These are phyloP conservation scores for Cinchona pubescens DNA, from an alignment of 257 asterid species.

Conservation along the genomic window DNA sequence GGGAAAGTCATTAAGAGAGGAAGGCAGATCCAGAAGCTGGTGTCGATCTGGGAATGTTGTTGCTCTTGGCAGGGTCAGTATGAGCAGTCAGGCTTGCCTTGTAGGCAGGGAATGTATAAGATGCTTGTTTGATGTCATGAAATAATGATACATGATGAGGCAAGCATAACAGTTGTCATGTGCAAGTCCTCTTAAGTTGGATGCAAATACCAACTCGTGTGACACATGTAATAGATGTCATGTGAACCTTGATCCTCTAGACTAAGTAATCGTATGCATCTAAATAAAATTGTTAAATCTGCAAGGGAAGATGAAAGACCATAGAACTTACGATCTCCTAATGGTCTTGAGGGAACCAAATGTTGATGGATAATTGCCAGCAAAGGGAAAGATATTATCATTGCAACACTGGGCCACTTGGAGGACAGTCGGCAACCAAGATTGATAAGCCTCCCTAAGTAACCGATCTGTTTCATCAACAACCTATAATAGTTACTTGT, in stretches of 20 bases:
- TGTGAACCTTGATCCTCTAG: slow-evolving; percentile 25
- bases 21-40: not conserved
- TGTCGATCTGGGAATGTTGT: not conserved
- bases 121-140: not conserved
- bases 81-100: not conserved
- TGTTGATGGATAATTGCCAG: slow-evolving; percentile 24
- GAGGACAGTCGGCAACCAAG: slow-evolving; percentile 88
- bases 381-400: slow-evolving; percentile 27
- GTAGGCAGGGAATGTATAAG: not conserved
- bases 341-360: slow-evolving; percentile 69
- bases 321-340: slow-evolving; percentile 62
- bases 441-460: slow-evolving; percentile 88
- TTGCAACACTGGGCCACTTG: slow-evolving; percentile 40
- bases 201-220: no score
- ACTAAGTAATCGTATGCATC: slow-evolving; percentile 43
- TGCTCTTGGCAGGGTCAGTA: not conserved
- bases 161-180: not conserved
- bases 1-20: not conserved
- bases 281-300: not conserved
- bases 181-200: not conserved
- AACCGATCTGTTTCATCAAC: slow-evolving; percentile 91
- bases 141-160: not conserved
- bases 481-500: slow-evolving; percentile 46
- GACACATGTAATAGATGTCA: not conserved
- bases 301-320: not conserved